phyloP scores from a whole-genome alignment of 306 rosid species.

The Echinosophora koreensis region DNA sequence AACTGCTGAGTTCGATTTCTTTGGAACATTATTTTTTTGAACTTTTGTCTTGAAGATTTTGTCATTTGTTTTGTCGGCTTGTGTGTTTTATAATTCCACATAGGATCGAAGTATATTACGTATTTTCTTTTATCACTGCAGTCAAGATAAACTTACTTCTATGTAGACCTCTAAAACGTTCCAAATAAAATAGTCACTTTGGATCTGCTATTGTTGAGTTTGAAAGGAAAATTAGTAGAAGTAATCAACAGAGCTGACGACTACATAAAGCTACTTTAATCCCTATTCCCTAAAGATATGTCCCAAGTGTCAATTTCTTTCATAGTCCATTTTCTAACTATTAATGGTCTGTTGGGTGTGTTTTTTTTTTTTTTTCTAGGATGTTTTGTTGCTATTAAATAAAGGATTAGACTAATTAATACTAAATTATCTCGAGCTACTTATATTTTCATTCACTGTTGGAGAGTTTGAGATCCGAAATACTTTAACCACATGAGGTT shows the following conservation, averaged over 20 bases:
- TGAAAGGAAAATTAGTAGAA: constrained; percentile 24
- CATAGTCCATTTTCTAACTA: not conserved
- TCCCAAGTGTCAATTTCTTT: not conserved
- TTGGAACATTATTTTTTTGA: constrained; percentile 17
- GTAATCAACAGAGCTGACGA: constrained; percentile 4
- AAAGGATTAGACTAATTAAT: not conserved
- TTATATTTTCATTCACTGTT: not conserved
- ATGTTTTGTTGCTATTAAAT: constrained; percentile 19
- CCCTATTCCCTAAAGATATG: constrained; percentile 4
- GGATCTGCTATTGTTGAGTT: constrained; percentile 27
- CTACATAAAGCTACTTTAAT: constrained; percentile 4
- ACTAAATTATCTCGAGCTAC: not conserved
- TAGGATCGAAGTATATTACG: not conserved
- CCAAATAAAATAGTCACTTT: constrained; percentile 6
- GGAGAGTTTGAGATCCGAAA: not conserved
- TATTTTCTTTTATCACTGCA: not conserved
- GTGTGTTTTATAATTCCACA: not conserved
- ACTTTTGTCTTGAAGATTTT: constrained; percentile 5
- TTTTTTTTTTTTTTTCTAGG: not conserved
- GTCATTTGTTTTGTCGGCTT: constrained; percentile 5
- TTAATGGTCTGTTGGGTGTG: constrained; percentile 1
- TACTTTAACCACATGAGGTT: not conserved
- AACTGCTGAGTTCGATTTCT: constrained; percentile 23
- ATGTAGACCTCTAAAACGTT: constrained; percentile 5
- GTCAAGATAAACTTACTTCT: constrained; percentile 15